Evolutionary conservation across 2,329 filamentous ascomycete genomes (phyloP).

Genomic region (Hypoxylon sp.): DNA sequence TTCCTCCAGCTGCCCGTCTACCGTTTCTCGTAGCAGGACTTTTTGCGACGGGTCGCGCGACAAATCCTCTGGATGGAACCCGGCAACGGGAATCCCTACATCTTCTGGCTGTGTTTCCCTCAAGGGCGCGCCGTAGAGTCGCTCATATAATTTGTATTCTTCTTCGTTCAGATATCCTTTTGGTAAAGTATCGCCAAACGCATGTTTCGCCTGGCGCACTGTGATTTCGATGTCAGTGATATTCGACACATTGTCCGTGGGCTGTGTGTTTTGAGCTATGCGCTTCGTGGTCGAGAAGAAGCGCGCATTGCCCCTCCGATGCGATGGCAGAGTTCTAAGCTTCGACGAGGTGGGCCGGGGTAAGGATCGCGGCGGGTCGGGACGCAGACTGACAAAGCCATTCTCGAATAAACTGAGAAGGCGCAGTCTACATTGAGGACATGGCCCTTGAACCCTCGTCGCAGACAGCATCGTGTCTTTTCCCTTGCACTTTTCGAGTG

Average conservation of each 20-base stretch:
- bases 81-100: conserved; percentile 63
- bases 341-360: conserved; percentile 33
- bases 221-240: conserved; percentile 58
- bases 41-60: conserved; percentile 53
- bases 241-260: conserved; percentile 27
- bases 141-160: conserved; percentile 82
- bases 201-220: conserved; percentile 79
- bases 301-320: conserved; percentile 36
- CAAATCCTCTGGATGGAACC: conserved; percentile 36
- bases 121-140: conserved; percentile 84
- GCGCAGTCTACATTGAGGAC: conserved; percentile 58
- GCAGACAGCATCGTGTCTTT: conserved; percentile 57
- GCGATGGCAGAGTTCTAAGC: conserved; percentile 27
- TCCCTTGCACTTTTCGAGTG: background rate
- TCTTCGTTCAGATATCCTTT: conserved; percentile 76
- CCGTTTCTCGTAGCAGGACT: conserved; percentile 68
- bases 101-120: conserved; percentile 73
- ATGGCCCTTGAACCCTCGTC: conserved; percentile 56
- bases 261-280: conserved; percentile 41
- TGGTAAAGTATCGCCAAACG: conserved; percentile 83
- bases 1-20: conserved; percentile 73
- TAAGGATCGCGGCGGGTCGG: conserved; percentile 34
- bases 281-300: conserved; percentile 48
- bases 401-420: conserved; percentile 57
- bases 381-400: conserved; percentile 51